Evolutionary conservation across 768 basidiomycete genomes (phyloP).

Genomic region (Leccinellum rugosiceps): DNA sequence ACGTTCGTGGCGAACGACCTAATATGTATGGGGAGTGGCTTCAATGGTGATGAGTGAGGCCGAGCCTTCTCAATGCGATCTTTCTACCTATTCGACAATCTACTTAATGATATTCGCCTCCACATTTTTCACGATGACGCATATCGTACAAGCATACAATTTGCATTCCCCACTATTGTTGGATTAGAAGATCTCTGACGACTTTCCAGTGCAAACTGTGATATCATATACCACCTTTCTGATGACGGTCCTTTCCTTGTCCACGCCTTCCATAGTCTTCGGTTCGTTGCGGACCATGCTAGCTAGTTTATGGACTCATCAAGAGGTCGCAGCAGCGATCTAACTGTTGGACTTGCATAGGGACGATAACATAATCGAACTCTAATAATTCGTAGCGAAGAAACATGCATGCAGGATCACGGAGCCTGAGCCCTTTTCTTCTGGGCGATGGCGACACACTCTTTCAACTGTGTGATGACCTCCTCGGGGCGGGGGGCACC

Average conservation of each 20-base stretch:
- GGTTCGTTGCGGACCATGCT: conserved; percentile 19
- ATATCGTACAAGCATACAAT: conserved; percentile 27
- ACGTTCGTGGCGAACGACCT: conserved; percentile 84
- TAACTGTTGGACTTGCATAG: conserved; percentile 17
- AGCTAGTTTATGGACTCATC: conserved; percentile 12
- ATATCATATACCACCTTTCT: conserved; percentile 30
- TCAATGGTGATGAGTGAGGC: conserved; percentile 39
- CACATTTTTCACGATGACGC: conserved; percentile 25
- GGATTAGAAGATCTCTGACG: conserved; percentile 28
- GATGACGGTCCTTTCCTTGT: conserved; percentile 26
- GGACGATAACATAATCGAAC: conserved; percentile 25
- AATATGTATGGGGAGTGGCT: conserved; percentile 94
- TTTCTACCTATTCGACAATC: conserved; percentile 25
- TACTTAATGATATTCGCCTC: conserved; percentile 27
- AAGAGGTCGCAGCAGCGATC: conserved; percentile 6
- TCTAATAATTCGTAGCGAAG: conserved; percentile 20
- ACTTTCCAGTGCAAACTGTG: conserved; percentile 24
- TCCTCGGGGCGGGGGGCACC: conserved; percentile 71
- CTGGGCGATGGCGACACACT: conserved; percentile 66
- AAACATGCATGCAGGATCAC: not conserved
- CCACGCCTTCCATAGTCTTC: conserved; percentile 16
- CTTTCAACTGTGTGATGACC: conserved; percentile 73
- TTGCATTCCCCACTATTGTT: conserved; percentile 28
- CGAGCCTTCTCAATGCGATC: conserved; percentile 4
- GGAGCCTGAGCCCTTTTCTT: conserved; percentile 34